Evolutionary conservation across 179 eudicot species (phyloP), one percentile per base, ranked within the genome.

Genomic region (Drosera spatulata): DNA sequence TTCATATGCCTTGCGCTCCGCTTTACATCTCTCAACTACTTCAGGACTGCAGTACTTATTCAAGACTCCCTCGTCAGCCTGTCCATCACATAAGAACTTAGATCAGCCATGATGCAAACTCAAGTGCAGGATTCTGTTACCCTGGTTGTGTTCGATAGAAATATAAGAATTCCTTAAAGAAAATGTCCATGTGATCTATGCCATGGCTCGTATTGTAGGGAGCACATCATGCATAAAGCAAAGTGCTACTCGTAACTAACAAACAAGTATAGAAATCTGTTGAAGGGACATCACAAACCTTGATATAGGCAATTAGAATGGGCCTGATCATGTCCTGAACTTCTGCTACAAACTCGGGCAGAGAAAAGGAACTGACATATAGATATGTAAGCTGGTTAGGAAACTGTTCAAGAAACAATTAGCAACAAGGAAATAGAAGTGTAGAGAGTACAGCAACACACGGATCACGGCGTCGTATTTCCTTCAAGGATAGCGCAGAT

Each of bases 381-480:
- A 11, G 55, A 53, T 60, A 54, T 54, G 22, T 55, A 14, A 69
- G 12, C 5, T 2, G 39, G 44, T 54, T 22, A 48, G 22, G 6
- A 52, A 53, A 51, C 41, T 50, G 5, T 53, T 10, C 49, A 10
- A 53, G 8, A n/a, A 51, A 5, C 4, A 61, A 61, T 13, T 6
- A 12, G 33, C 39, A 33, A 55, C 50, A 10, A 46, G 7, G 8
- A 47, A 2, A 40, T 42, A 53, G 40, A 55, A 7, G 1, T 47
- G 3, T 39, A 41, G 42, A 60, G 50, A 38, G 41, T 51, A 50
- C 41, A 70, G 9, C 13, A 5, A 57, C 89, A 60, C 83, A 93
- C 99, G 89, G 99, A 66, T 93, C 99, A 53, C 96, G 85, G 49
- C 83, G 85, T 10, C 90, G 89, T 57, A 93, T 93, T 75, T 88